A percentile compares a stretch with the other conserved stretches of the same genome.
Conservation (phyloP, 73 alveolate species). For the Paramecium sexaurelia region DNA sequence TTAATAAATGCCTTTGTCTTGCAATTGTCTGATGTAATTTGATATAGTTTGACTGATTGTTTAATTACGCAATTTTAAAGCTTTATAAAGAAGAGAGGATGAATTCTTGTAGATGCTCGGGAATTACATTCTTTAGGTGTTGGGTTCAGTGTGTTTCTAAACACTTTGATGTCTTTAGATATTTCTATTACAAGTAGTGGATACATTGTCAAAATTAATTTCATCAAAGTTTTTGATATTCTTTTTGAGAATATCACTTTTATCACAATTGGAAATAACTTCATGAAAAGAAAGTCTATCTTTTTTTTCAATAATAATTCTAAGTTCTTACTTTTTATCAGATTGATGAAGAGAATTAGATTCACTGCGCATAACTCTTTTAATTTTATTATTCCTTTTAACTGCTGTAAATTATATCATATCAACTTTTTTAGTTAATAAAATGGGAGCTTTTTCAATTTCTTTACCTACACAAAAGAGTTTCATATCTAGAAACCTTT, state of each 20-base stretch:
- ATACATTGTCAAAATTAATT: neutral
- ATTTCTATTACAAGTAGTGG: neutral
- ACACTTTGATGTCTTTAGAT: neutral
- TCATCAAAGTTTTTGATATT: neutral
- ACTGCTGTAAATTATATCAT: neutral
- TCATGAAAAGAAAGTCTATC: neutral
- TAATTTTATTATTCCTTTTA: slow-evolving; percentile 1
- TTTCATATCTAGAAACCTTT: slow-evolving; percentile 33
- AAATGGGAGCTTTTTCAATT: slow-evolving; percentile 51
- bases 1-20: neutral
- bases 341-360: neutral
- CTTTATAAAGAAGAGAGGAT: neutral
- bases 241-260: neutral
- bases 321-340: neutral
- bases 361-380: slow-evolving; percentile 15
- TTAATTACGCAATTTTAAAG: neutral
- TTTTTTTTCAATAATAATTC: neutral
- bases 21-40: neutral
- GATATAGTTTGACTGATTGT: neutral
- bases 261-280: neutral
- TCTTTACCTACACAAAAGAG: slow-evolving; percentile 53
- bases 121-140: neutral
- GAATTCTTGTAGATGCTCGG: neutral
- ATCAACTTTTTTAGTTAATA: neutral
- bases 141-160: neutral